Evolutionary conservation across 2,329 filamentous ascomycete genomes (phyloP).

Genomic region (Talaromyces sp.): DNA sequence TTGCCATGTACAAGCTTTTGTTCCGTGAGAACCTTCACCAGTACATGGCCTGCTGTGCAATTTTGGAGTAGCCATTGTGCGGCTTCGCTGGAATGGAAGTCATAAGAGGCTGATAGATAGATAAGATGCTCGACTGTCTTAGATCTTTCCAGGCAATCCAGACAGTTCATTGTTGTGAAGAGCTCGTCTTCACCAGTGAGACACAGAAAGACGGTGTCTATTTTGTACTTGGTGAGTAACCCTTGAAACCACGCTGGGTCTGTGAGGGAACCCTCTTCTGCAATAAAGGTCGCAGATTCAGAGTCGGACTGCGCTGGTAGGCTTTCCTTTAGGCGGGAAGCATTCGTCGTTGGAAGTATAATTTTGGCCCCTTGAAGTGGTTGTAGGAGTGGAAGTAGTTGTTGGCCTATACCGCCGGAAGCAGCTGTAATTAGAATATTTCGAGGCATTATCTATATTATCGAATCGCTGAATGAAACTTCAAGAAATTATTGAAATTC

Average conservation of each 20-base stretch:
- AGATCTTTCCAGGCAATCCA: neutral
- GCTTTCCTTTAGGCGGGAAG: neutral
- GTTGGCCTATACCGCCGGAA: neutral
- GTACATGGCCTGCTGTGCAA: neutral
- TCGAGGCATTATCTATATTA: neutral
- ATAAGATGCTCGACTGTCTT: neutral
- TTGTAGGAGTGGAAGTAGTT: neutral
- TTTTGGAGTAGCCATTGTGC: neutral
- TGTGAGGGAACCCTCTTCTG: neutral
- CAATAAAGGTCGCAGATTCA: neutral
- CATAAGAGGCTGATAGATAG: neutral
- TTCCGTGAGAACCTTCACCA: neutral
- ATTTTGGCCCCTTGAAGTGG: neutral
- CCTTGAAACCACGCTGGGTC: neutral
- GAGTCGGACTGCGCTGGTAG: neutral
- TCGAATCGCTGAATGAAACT: too few relatives aligned
- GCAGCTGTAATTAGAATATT: neutral
- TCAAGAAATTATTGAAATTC: too few relatives aligned
- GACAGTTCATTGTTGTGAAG: slow-evolving; percentile 3
- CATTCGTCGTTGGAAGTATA: neutral
- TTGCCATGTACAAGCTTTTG: neutral
- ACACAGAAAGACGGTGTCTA: slow-evolving; percentile 1
- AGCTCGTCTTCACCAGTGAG: slow-evolving; percentile 2
- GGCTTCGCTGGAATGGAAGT: neutral
- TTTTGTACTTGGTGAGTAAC: neutral